Evolutionary conservation across 306 rosid species (phyloP), one percentile per base, ranked within the genome.

Genomic region (Arachis stenosperma): DNA sequence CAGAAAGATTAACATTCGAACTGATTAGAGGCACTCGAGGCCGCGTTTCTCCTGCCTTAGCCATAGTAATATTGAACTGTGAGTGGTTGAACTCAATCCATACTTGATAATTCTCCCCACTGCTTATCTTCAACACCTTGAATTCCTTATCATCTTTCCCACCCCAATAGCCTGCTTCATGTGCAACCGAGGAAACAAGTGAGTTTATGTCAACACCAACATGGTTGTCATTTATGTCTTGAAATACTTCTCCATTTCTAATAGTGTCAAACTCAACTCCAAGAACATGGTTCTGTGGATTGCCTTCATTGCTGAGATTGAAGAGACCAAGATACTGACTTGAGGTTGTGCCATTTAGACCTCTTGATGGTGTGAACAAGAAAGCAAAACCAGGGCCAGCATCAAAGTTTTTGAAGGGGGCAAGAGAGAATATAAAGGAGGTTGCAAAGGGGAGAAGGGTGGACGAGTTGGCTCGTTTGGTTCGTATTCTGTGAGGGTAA

Each of bases 11-110:
- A 17, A 86, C 79, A 14, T 52, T 58, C 68, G 10, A 58, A 52
- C 85, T 82, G 46, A 89, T 89, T 68, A 89, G 73, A 40, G 90
- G 86, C 69, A 74, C 80, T 47, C 5, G 7, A 17, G 93, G 93
- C 81, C 70, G 84, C 61, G 55, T 69, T 17, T 8, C 27, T 15
- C 87, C 93, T 12, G 80, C 88, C 12, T 6, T 57, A 76, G 85
- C 86, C 87, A 86, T 75, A 0, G 86, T 82, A 17, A 88, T 61
- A n/a, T 82, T 84, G 30, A 86, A 53, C 61, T 33, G 75, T 4
- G 88, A 71, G 50, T 81, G 74, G 42, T 41, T 33, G 72, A 44
- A 86, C 6, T 88, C 90, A 76, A 88, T 84, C 90, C 90, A 86
- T 9, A 82, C 93, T 65, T 84, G 89, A 72, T 86, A 88, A 48